Conservation (phyloP, 371 early-diverging fungal species). For the Mortierella sp. region DNA sequence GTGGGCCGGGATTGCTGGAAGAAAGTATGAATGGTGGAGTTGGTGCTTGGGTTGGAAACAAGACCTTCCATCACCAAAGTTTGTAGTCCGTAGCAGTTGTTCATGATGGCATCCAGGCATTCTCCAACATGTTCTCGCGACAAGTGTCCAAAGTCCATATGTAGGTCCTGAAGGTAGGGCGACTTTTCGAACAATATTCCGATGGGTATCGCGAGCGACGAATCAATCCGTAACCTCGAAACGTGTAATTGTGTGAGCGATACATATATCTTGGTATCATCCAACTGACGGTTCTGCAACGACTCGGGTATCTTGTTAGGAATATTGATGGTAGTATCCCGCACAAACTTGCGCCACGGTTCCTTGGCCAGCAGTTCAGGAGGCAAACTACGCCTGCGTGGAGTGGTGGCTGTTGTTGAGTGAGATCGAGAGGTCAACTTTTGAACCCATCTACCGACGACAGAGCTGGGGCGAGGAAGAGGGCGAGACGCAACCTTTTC, state of each 20-base stretch:
- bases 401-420: background rate
- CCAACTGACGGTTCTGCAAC: background rate
- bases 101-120: slow-evolving; percentile 26
- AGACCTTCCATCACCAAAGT: slow-evolving; percentile 6
- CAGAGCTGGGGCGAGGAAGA: background rate
- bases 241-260: slow-evolving; percentile 14
- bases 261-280: background rate
- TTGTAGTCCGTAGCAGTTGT: slow-evolving; percentile 7
- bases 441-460: background rate
- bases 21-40: slow-evolving; percentile 5
- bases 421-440: background rate
- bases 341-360: slow-evolving; percentile 27
- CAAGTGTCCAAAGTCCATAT: background rate
- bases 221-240: background rate
- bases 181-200: slow-evolving; percentile 20
- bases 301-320: background rate
- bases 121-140: background rate
- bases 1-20: slow-evolving; percentile 17
- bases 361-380: slow-evolving; percentile 2
- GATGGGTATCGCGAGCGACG: background rate
- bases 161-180: slow-evolving; percentile 12
- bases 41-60: background rate
- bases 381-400: background rate
- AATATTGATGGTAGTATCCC: background rate
- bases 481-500: no score